Conservation (phyloP, 1,284 basidiomycete species). For the Coriolopsis trogii region DNA sequence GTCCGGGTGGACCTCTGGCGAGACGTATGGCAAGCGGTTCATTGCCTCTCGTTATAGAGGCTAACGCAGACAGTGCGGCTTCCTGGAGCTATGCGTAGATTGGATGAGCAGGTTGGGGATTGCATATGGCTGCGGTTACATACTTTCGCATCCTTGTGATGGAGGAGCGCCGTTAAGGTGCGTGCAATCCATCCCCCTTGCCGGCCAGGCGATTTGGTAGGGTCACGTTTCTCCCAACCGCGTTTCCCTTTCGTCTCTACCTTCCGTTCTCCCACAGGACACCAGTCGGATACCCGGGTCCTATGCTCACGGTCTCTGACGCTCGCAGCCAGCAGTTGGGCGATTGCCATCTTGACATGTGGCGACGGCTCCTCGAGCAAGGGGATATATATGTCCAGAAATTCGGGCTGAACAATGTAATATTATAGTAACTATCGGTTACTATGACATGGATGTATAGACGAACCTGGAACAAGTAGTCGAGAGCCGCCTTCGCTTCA, state of each 20-base stretch:
- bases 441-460: background rate
- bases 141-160: constrained; percentile 57
- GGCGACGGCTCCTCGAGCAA: constrained; percentile 49
- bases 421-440: constrained; percentile 1
- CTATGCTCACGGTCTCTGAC: constrained; percentile 60
- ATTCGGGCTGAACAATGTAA: constrained; percentile 46
- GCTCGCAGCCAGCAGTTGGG: constrained; percentile 57
- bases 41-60: constrained; percentile 71
- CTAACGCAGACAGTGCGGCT: constrained; percentile 70
- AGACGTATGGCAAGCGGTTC: constrained; percentile 51
- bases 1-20: constrained; percentile 42
- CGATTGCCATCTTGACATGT: constrained; percentile 49
- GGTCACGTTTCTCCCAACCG: constrained; percentile 66
- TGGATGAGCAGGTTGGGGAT: background rate
- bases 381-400: constrained; percentile 68
- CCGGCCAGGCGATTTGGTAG: constrained; percentile 42
- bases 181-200: constrained; percentile 64
- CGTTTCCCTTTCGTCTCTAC: constrained; percentile 60
- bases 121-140: background rate
- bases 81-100: constrained; percentile 60
- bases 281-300: constrained; percentile 61
- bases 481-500: constrained; percentile 57
- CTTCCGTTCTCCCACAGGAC: constrained; percentile 55
- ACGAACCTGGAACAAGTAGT: constrained; percentile 61
- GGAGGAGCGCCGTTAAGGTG: constrained; percentile 50